Evolutionary conservation across 306 rosid genomes (phyloP), one percentile per base, ranked within the genome.

Genomic region (Begonia fuchsioides): DNA sequence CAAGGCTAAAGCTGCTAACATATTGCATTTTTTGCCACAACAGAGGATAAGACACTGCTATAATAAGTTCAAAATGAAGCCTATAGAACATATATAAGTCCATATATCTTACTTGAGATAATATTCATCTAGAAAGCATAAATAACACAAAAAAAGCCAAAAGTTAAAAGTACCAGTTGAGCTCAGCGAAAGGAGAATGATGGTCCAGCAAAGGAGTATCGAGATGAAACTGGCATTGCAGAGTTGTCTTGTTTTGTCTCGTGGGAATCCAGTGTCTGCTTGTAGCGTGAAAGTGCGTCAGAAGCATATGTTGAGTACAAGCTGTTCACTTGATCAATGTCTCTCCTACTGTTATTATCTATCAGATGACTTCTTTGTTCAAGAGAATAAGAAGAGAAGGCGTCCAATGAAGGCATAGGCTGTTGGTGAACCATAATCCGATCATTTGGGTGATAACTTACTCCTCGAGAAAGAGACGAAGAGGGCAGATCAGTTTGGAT

Each of bases 151-250:
- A 41, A 41, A 41, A 41, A 13, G 45, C 11, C 50, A 13, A 19
- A 13, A 11, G 26, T 51, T 38, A 44, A 18, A 26, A 47, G 52
- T 53, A 43, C 58, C 50, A 12, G 55, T 17, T 32, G 40, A 9
- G 48, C 52, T 50, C 50, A 83, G 52, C 82, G 87, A 47, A 58
- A 66, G 0, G 76, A 56, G 51, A 51, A 72, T 0, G 92, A 67
- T 39, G 83, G 81, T 49, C 93, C 78, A 0, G 84, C 72, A 60
- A 77, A 72, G 26, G 80, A 71, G 68, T 87, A 79, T 14, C 85
- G 87, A 32, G 82, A 77, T 13, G 92, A 72, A 49, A 76, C 75
- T 3, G 80, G 87, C 35, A 66, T 50, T 8, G 59, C 32, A 3
- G 68, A 20, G 2, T 56, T 50, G 13, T 78, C 86, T 48, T 47